Evolutionary conservation across 495 filamentous ascomycete species (phyloP).

Genomic region (Trichocladium uniseriatum): DNA sequence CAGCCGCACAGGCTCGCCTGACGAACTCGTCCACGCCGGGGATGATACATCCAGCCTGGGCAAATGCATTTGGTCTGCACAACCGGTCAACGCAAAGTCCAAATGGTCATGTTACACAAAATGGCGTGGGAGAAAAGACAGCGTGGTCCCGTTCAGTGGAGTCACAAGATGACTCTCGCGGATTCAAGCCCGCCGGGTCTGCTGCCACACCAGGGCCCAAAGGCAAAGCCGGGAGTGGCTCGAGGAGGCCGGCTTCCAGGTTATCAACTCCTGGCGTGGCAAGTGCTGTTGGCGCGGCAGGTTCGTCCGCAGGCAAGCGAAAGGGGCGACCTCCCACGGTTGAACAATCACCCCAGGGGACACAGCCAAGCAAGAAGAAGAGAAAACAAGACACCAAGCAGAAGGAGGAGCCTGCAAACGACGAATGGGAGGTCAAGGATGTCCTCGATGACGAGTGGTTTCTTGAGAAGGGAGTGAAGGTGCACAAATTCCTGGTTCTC

Average conservation of each 20-base stretch:
- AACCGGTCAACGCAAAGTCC: not conserved
- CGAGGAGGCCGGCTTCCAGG: not conserved
- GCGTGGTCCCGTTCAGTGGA: not conserved
- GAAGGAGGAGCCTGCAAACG: not conserved
- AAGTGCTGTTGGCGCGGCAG: not conserved
- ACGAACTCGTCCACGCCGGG: not conserved
- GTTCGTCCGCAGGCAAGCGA: not conserved
- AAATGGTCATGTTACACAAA: not conserved
- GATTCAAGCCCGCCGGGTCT: not conserved
- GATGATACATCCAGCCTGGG: slow-evolving; percentile 1
- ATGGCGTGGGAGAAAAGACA: not conserved
- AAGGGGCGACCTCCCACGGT: not conserved
- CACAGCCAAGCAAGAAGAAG: slow-evolving; percentile 2
- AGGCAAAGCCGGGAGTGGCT: no score
- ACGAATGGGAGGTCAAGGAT: slow-evolving; percentile 15
- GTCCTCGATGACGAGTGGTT: slow-evolving; percentile 18
- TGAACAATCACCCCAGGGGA: not conserved
- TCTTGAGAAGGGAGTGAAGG: slow-evolving; percentile 13
- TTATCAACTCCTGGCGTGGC: not conserved
- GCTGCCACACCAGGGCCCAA: not conserved
- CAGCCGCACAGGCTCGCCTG: not conserved
- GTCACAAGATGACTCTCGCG: not conserved
- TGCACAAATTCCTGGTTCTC: slow-evolving; percentile 33
- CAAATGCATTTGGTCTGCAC: not conserved
- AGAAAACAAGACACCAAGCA: slow-evolving; percentile 5